A percentile compares a stretch with the other conserved stretches of the same genome.
Evolutionary conservation across 2,329 filamentous ascomycete species (phyloP).

Genomic region (Reticulascus tulasneorum): DNA sequence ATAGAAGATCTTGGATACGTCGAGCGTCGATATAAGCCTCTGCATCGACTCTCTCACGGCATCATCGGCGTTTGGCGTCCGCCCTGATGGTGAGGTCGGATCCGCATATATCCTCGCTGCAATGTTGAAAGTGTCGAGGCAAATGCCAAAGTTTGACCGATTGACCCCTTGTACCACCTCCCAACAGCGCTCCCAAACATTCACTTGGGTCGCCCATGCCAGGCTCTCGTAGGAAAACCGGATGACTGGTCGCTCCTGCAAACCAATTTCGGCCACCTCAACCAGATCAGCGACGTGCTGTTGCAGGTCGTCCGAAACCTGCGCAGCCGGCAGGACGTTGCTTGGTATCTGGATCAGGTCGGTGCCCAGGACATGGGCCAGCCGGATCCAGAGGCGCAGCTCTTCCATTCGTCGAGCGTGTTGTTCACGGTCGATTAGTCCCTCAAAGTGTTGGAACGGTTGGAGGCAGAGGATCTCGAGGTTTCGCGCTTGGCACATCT

Average conservation of each 20-base stretch:
- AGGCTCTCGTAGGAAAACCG: conserved; percentile 72
- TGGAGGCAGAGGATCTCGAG: conserved; percentile 66
- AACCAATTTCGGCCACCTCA: conserved; percentile 64
- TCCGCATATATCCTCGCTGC: conserved; percentile 69
- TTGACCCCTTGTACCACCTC: conserved; percentile 62
- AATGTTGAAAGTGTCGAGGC: conserved; percentile 77
- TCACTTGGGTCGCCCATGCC: conserved; percentile 65
- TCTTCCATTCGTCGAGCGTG: conserved; percentile 57
- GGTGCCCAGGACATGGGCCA: conserved; percentile 61
- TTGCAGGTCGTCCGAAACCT: conserved; percentile 42
- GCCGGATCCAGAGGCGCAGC: conserved; percentile 64
- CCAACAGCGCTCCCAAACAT: conserved; percentile 72
- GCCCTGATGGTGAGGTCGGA: conserved; percentile 44
- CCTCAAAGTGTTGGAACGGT: conserved; percentile 76
- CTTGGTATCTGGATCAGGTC: conserved; percentile 73
- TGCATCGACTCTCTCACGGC: conserved; percentile 51
- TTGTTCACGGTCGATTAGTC: conserved; percentile 57
- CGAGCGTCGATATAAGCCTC: conserved; percentile 49
- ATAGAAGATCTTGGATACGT: conserved; percentile 66
- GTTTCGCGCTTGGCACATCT: conserved; percentile 51
- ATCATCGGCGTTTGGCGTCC: conserved; percentile 49
- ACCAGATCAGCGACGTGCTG: conserved; percentile 60
- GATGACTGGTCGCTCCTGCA: conserved; percentile 50
- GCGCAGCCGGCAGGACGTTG: conserved; percentile 55
- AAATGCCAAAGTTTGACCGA: conserved; percentile 69